Evolutionary conservation across 768 basidiomycete species (phyloP).

Genomic region (Auricularia cornea): DNA sequence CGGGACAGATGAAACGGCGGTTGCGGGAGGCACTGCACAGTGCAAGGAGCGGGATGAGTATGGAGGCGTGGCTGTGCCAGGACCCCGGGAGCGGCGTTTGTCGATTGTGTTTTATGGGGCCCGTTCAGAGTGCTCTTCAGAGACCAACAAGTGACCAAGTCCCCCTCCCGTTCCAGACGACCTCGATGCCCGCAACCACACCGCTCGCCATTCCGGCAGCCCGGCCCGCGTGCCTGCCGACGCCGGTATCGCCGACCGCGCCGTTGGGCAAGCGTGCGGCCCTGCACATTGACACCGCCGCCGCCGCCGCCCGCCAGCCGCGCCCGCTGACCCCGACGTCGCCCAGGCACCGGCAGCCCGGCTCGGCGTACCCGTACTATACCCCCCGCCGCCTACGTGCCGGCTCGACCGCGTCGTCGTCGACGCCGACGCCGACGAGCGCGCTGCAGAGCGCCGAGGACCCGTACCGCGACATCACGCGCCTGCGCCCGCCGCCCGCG

Average conservation of each 20-base stretch:
- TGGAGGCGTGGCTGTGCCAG: too few species aligned
- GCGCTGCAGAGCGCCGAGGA: slow-evolving; percentile 15
- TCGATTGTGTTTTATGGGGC: too few species aligned
- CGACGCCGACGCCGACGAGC: not conserved
- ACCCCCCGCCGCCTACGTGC: not conserved
- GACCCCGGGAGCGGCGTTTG: too few species aligned
- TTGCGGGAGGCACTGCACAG: too few species aligned
- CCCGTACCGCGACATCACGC: slow-evolving; percentile 69
- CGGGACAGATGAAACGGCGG: too few species aligned
- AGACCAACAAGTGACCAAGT: too few species aligned
- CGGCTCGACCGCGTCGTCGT: not conserved
- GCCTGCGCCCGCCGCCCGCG: slow-evolving; percentile 61
- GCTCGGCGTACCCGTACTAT: not conserved
- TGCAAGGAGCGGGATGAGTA: too few species aligned
- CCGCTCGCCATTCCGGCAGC: not conserved
- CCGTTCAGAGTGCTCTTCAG: too few species aligned
- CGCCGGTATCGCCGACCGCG: not conserved
- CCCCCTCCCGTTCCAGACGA: not conserved
- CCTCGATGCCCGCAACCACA: not conserved
- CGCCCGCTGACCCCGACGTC: not conserved
- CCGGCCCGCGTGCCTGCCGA: not conserved
- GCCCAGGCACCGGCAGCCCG: not conserved
- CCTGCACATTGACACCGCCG: not conserved
- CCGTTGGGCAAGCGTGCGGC: not conserved
- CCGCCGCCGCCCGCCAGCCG: not conserved